These are phyloP conservation scores for Penstemon barbatus DNA, from an alignment of 257 asterid species.

Conservation along the genomic window DNA sequence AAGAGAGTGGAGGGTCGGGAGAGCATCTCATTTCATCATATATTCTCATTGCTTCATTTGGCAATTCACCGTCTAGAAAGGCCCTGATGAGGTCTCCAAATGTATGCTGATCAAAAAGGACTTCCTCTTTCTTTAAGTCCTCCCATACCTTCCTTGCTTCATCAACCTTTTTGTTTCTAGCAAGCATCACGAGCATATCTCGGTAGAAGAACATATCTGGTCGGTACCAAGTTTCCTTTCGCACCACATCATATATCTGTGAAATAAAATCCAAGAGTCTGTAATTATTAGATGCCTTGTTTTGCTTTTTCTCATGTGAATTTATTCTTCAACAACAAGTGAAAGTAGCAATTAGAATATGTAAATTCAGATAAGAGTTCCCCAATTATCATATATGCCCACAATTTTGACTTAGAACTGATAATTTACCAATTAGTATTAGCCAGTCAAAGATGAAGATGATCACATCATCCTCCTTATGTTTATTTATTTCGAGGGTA, in stretches of 20 bases:
- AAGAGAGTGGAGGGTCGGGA: conserved; percentile 69
- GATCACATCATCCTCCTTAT: background rate
- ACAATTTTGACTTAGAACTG: background rate
- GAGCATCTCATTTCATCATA: conserved; percentile 88
- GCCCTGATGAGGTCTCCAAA: conserved; percentile 93
- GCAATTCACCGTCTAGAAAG: conserved; percentile 63
- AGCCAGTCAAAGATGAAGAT: background rate
- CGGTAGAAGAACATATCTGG: conserved; percentile 94
- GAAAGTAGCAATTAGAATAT: background rate
- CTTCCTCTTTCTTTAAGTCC: conserved; percentile 73
- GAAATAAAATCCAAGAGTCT: conserved; percentile 10
- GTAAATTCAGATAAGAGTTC: background rate
- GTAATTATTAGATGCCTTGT: conserved; percentile 2
- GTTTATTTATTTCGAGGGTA: background rate
- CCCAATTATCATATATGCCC: background rate
- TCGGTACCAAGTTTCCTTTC: conserved; percentile 85
- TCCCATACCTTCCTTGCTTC: conserved; percentile 72
- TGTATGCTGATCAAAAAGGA: conserved; percentile 90
- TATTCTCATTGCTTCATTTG: conserved; percentile 73
- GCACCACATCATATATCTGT: conserved; percentile 76
- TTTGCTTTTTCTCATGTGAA: background rate
- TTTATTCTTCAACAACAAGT: background rate
- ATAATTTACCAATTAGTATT: background rate
- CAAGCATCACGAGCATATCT: conserved; percentile 95
- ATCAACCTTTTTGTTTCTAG: conserved; percentile 72